Percentiles rank a stretch among this genome's conserved stretches.
phyloP scores from a whole-genome alignment of 2,329 filamentous ascomycete species.

The Verticillium longisporum region DNA sequence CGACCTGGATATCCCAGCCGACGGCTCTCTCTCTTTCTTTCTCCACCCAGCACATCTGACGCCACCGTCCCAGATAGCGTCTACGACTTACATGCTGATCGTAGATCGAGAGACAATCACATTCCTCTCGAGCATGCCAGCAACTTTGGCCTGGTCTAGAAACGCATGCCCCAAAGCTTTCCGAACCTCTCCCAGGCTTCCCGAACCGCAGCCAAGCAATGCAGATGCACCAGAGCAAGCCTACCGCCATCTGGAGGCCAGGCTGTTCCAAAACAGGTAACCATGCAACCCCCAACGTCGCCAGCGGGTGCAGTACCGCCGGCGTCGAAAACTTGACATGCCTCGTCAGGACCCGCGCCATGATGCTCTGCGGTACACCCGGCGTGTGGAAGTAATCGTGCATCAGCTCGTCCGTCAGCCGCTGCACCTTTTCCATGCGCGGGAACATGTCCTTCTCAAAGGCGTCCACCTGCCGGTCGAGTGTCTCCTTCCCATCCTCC shows the following conservation, averaged over 20 bases:
- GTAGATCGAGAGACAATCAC: no score
- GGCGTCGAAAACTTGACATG: constrained; percentile 24
- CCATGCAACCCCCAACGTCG: constrained; percentile 18
- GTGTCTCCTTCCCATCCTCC: constrained; percentile 8
- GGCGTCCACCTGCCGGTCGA: constrained; percentile 24
- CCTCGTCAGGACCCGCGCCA: constrained; percentile 27
- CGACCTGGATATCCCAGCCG: not conserved
- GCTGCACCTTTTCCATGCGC: constrained; percentile 27
- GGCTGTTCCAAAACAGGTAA: constrained; percentile 18
- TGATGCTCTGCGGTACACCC: constrained; percentile 33
- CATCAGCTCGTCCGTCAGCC: constrained; percentile 37
- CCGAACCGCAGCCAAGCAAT: not conserved
- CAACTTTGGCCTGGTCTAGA: no score
- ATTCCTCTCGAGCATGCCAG: no score
- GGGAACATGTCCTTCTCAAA: constrained; percentile 32
- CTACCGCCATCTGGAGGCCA: not conserved
- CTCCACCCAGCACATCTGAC: no score
- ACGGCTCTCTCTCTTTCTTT: not conserved
- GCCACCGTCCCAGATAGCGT: no score
- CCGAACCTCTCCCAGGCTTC: no score
- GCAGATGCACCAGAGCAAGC: not conserved
- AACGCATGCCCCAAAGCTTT: no score
- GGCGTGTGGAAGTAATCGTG: constrained; percentile 39
- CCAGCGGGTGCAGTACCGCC: constrained; percentile 21
- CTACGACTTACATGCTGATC: no score